These are phyloP conservation scores for Nicotiana obtusifolia DNA, from an alignment of 257 asterid genomes.

Conservation along the genomic window DNA sequence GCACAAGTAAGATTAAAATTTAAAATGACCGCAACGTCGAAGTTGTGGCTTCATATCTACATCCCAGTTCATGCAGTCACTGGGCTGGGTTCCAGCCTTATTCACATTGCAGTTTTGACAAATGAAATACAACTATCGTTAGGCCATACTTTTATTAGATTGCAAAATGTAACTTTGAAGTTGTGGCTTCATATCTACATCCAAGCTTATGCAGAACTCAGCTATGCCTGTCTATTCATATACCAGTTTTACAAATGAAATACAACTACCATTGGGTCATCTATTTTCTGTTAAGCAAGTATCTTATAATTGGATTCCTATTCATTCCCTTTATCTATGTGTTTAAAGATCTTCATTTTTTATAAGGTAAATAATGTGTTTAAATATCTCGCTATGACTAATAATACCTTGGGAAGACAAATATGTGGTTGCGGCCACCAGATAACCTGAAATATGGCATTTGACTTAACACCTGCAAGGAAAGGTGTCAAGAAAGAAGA, in stretches of 20 bases:
- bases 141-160: neutral
- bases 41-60: neutral
- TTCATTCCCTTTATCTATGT: neutral
- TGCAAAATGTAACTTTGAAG: neutral
- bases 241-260: neutral
- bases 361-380: neutral
- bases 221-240: neutral
- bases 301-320: neutral
- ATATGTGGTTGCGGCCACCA: slow-evolving; percentile 87
- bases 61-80: neutral
- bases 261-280: neutral
- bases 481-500: slow-evolving; percentile 19
- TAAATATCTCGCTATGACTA: neutral
- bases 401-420: slow-evolving; percentile 85
- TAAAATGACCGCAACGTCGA: neutral
- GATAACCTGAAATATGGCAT: slow-evolving; percentile 95
- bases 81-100: neutral
- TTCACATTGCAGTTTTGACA: neutral
- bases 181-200: neutral
- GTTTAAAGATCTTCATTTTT: neutral
- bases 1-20: neutral
- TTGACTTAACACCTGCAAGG: slow-evolving; percentile 88
- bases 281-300: neutral
- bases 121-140: neutral
- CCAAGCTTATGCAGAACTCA: neutral